These are phyloP conservation scores for Microsporum audouinii DNA, from an alignment of 2,329 filamentous ascomycete species.

Conservation along the genomic window DNA sequence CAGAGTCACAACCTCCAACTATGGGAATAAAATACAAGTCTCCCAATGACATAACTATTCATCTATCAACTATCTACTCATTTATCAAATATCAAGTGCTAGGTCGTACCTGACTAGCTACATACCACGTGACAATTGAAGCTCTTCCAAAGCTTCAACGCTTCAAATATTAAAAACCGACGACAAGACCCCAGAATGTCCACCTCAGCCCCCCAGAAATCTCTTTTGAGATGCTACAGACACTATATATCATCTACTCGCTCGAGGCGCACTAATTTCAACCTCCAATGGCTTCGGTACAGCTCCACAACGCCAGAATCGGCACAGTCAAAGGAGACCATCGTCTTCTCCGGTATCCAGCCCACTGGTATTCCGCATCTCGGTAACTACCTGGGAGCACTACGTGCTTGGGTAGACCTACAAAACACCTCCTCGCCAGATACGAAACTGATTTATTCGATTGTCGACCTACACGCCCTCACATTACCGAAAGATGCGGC, in stretches of 20 bases:
- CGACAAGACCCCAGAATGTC: background rate
- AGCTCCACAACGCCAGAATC: conserved; percentile 8
- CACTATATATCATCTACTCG: background rate
- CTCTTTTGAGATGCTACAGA: background rate
- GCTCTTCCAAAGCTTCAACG: background rate
- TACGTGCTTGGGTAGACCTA: conserved; percentile 73
- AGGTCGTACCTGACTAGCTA: background rate
- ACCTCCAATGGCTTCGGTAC: conserved; percentile 10
- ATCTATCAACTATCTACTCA: too few relatives aligned
- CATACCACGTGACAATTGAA: background rate
- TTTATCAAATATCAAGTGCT: too few relatives aligned
- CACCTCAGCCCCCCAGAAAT: background rate
- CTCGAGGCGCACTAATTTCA: background rate
- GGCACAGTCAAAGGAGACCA: conserved; percentile 21
- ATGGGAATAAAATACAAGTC: background rate
- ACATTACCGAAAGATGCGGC: conserved; percentile 59
- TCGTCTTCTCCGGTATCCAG: conserved; percentile 93
- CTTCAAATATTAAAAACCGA: background rate
- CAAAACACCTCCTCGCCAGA: conserved; percentile 46
- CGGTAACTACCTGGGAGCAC: conserved; percentile 86
- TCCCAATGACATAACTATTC: background rate
- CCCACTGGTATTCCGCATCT: conserved; percentile 89
- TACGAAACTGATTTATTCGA: conserved; percentile 64
- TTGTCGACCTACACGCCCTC: conserved; percentile 90
- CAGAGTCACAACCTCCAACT: background rate